Conservation (phyloP, 495 filamentous ascomycete genomes). For the Hypoxylon subgilvum region DNA sequence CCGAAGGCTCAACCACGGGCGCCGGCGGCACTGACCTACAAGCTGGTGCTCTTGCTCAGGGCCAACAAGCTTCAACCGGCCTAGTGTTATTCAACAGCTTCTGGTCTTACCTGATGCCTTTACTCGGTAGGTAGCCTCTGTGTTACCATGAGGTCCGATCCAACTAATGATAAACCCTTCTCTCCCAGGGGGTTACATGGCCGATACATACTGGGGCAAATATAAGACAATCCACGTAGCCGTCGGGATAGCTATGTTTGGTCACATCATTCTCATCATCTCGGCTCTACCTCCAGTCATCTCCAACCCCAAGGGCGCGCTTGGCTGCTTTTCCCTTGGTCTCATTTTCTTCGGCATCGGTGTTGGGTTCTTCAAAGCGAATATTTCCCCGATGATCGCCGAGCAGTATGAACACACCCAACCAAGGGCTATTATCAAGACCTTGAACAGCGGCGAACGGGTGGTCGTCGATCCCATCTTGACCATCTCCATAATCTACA, state of each 20-base stretch:
- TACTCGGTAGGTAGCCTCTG: conserved; percentile 50
- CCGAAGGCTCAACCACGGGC: conserved; percentile 65
- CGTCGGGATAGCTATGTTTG: conserved; percentile 64
- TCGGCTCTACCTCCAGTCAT: conserved; percentile 69
- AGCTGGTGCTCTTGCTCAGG: conserved; percentile 70
- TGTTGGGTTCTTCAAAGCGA: conserved; percentile 71
- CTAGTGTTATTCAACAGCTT: conserved; percentile 74
- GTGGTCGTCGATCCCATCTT: conserved; percentile 73
- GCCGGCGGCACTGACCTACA: conserved; percentile 55
- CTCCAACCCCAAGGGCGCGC: conserved; percentile 54
- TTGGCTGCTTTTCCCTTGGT: conserved; percentile 67
- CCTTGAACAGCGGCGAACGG: conserved; percentile 61
- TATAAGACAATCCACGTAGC: conserved; percentile 70
- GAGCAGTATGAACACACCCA: conserved; percentile 58
- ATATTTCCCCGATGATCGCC: conserved; percentile 65
- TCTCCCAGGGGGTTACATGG: conserved; percentile 65
- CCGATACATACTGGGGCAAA: conserved; percentile 74
- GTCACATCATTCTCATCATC: conserved; percentile 69
- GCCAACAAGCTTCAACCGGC: conserved; percentile 68
- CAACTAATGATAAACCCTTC: conserved; percentile 11
- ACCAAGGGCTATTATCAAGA: conserved; percentile 49
- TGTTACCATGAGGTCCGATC: not conserved
- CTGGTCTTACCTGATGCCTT: conserved; percentile 75
- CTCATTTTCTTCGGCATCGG: conserved; percentile 70
- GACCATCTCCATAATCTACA: conserved; percentile 66